These are phyloP conservation scores for Euphorbia corollata DNA, from an alignment of 441 rosid genomes.

Conservation along the genomic window DNA sequence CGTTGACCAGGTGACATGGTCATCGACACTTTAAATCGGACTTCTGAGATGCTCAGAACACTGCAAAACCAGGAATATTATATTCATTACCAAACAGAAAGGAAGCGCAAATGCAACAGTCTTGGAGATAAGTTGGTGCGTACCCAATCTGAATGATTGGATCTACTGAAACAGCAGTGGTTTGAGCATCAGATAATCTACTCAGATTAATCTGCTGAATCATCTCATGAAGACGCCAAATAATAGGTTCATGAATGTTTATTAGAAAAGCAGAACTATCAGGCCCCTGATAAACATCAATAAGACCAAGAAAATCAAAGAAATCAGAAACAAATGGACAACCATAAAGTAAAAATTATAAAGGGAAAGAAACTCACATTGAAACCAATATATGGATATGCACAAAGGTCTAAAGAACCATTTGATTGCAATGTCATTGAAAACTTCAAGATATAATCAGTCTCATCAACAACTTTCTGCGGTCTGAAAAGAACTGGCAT, in stretches of 20 bases:
- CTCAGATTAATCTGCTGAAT: constrained; percentile 73
- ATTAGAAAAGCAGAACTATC: constrained; percentile 74
- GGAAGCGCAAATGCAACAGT: constrained; percentile 1
- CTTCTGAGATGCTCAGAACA: constrained; percentile 80
- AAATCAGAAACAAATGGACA: not conserved
- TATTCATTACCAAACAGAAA: constrained; percentile 2
- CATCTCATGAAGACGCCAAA: constrained; percentile 99
- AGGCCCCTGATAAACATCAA: constrained; percentile 53
- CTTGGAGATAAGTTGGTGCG: constrained; percentile 17
- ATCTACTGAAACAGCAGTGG: constrained; percentile 92
- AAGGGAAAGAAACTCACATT: constrained; percentile 38
- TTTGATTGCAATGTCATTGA: constrained; percentile 71
- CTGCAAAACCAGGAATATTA: constrained; percentile 38
- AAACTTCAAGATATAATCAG: constrained; percentile 67
- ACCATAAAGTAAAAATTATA: not conserved
- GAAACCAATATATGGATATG: constrained; percentile 82
- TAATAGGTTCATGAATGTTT: constrained; percentile 92
- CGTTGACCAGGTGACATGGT: constrained; percentile 96
- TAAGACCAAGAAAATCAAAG: constrained; percentile 19
- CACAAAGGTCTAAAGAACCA: constrained; percentile 72
- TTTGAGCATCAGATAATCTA: constrained; percentile 53
- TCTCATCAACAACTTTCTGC: constrained; percentile 65
- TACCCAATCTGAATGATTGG: constrained; percentile 95
- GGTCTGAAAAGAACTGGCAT: constrained; percentile 97
- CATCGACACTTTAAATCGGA: constrained; percentile 88